Evolutionary conservation across 257 asterid species (phyloP).

Genomic region (Primulina tabacum): DNA sequence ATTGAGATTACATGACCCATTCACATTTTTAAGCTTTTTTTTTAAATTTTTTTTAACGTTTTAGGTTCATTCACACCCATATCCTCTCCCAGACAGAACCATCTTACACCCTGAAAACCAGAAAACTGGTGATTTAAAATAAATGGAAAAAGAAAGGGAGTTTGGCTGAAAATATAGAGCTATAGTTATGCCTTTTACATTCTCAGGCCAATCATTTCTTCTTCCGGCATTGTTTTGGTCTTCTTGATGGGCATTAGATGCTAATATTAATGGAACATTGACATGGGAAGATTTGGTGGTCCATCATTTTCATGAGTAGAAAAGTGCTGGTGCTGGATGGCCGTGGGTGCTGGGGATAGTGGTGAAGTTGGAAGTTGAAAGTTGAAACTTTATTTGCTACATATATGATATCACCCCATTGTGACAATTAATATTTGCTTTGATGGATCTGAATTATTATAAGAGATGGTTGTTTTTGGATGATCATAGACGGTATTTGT

Average conservation of each 20-base stretch:
- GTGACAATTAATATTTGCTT: neutral
- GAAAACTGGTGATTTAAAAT: neutral
- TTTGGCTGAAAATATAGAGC: neutral
- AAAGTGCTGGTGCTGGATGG: neutral
- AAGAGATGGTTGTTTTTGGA: neutral
- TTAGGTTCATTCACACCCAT: no score
- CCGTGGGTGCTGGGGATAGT: neutral
- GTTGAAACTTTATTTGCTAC: neutral
- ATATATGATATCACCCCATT: neutral
- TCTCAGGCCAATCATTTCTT: neutral
- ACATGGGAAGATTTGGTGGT: slow-evolving; percentile 2
- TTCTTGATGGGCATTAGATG: neutral
- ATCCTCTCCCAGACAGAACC: no score
- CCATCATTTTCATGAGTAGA: neutral
- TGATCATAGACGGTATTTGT: neutral
- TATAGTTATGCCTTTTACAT: neutral
- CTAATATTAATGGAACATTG: neutral
- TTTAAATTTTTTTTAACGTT: no score
- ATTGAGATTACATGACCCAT: no score
- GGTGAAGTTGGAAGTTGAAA: slow-evolving; percentile 10
- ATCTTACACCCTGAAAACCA: neutral
- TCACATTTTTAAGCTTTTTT: no score
- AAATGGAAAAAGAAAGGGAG: neutral
- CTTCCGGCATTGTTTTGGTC: neutral
- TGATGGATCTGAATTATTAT: neutral